These are phyloP conservation scores for Cladophialophora chaetospira DNA, from an alignment of 2,329 filamentous ascomycete species.

Conservation along the genomic window DNA sequence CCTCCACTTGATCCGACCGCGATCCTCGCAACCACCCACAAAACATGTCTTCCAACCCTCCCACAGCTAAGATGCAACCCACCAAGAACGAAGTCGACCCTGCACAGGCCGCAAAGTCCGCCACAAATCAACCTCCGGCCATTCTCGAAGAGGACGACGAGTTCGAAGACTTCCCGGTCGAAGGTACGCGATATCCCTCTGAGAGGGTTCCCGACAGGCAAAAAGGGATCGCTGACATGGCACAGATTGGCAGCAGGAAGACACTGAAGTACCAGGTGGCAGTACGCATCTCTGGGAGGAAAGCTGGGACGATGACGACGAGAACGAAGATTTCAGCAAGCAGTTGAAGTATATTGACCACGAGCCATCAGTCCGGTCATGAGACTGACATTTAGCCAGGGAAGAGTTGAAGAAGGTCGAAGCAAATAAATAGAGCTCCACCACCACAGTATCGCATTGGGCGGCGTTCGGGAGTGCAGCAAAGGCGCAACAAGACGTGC, in stretches of 20 bases:
- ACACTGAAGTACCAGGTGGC: constrained; percentile 66
- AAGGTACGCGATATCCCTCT: constrained; percentile 63
- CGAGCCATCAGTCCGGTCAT: not conserved
- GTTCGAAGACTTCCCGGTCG: constrained; percentile 97
- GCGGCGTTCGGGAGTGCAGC: constrained; percentile 19
- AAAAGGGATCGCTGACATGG: not conserved
- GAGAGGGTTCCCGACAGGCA: not conserved
- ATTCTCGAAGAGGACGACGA: constrained; percentile 96
- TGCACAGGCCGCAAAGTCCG: constrained; percentile 52
- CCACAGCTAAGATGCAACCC: constrained; percentile 29
- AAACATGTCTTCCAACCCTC: constrained; percentile 29
- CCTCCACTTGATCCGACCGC: not conserved
- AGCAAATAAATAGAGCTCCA: constrained; percentile 41
- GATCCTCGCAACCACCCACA: not conserved
- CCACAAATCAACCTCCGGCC: constrained; percentile 61
- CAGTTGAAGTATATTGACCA: constrained; percentile 77
- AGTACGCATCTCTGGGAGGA: constrained; percentile 94
- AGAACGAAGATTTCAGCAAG: constrained; percentile 90
- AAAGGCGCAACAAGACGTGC: constrained; percentile 10
- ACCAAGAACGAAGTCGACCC: constrained; percentile 40
- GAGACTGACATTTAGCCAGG: constrained; percentile 28
- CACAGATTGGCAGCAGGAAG: constrained; percentile 88
- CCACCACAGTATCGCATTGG: constrained; percentile 17
- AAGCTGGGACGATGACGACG: constrained; percentile 99
- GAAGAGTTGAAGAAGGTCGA: constrained; percentile 96